phyloP scores from a whole-genome alignment of 345 rosid species.

The Salix udensis region DNA sequence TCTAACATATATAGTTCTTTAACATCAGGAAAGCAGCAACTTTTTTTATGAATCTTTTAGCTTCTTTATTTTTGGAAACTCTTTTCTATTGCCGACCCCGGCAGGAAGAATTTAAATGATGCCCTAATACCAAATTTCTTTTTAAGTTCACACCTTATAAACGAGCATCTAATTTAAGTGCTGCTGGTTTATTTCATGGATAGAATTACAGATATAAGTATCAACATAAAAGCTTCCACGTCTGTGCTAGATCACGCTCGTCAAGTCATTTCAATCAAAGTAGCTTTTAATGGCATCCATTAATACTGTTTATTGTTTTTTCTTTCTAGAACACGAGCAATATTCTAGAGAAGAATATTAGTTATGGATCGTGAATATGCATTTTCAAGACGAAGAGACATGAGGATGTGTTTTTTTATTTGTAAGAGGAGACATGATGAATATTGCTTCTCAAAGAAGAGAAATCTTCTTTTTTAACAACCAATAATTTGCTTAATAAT shows the following conservation, averaged over 20 bases:
- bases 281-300: not conserved
- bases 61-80: conserved; percentile 27
- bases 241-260: not conserved
- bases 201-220: not conserved
- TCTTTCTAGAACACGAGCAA: not conserved
- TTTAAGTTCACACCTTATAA: not conserved
- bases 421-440: not conserved
- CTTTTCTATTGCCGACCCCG: conserved; percentile 21
- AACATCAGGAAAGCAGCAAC: conserved; percentile 7
- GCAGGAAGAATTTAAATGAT: conserved; percentile 23
- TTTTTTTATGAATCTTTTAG: conserved; percentile 21
- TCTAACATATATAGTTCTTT: not conserved
- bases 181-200: not conserved
- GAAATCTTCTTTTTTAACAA: not conserved
- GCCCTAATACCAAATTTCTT: not conserved
- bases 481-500: not conserved
- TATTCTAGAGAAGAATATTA: not conserved
- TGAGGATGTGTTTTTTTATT: too few relatives aligned
- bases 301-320: not conserved
- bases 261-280: conserved; percentile 20
- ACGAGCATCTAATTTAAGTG: not conserved
- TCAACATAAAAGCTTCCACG: not conserved
- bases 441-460: not conserved
- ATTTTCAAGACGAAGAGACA: not conserved
- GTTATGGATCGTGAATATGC: conserved; percentile 2